These are phyloP conservation scores for Talaromyces proteolyticus DNA, from an alignment of 495 filamentous ascomycete genomes.

Conservation along the genomic window DNA sequence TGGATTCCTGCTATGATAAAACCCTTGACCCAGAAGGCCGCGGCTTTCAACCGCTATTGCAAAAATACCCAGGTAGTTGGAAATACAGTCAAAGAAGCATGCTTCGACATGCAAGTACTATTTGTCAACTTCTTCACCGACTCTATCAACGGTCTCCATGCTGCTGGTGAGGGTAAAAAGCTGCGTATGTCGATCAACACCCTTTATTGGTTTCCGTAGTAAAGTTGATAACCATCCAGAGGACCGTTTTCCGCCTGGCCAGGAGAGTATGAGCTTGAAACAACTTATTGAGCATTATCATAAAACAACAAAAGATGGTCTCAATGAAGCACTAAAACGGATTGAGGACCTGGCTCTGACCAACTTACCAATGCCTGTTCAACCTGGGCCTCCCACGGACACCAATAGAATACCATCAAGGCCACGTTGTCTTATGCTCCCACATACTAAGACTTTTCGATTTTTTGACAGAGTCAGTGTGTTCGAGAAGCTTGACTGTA, in stretches of 20 bases:
- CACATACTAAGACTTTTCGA: slow-evolving; percentile 5
- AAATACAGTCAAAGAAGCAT: neutral
- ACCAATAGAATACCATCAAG: neutral
- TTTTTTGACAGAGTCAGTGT: slow-evolving; percentile 11
- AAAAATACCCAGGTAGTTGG: neutral
- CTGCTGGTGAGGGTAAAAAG: neutral
- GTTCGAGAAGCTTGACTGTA: slow-evolving; percentile 7
- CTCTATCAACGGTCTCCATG: neutral
- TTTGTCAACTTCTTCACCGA: neutral
- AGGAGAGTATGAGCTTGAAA: neutral
- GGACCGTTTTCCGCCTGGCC: neutral
- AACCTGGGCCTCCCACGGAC: neutral
- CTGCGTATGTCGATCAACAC: neutral
- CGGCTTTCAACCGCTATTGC: neutral
- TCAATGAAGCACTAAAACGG: neutral
- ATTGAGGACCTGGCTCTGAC: neutral
- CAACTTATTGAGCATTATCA: neutral
- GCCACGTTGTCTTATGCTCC: too few relatives aligned
- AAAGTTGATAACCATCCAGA: neutral
- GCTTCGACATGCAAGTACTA: neutral
- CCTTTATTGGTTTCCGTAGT: neutral
- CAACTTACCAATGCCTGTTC: neutral
- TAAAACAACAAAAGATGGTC: neutral
- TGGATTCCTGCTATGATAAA: neutral
- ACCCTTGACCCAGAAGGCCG: neutral